Base-by-base conservation (phyloP, 2,329 filamentous ascomycete species). In the Thielaviopsis musarum region DNA sequence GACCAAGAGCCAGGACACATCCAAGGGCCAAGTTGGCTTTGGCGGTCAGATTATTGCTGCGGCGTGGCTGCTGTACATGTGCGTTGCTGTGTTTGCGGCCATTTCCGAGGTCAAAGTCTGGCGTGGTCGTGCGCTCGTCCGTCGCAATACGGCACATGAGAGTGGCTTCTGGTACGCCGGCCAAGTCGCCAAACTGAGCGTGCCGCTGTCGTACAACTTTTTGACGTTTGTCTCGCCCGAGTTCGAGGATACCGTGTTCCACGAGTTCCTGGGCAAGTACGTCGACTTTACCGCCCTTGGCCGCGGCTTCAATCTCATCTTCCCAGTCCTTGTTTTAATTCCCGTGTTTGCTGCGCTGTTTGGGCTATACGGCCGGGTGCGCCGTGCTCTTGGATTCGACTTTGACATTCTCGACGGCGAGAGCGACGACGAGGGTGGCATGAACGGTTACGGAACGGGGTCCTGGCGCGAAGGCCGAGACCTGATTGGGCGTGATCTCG, bases 31-130 rank as follows among this genome's bases (percentile, higher is more conserved):
- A 60, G 84, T 97, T 62, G 88, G 88, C 19, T 90, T 97, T 65
- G 85, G 84, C 1, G 89, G 90, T 4, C 93, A 98, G 69, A 70
- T 90, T 52, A 85, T 91, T 55, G 87, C 91, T 0, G 84, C 89
- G 1, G 74, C 82, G 15, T 98, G 93, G 93, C 84, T 98, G 62
- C 77, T 91, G 60, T 98, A 98, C 75, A 98, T 98, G 93, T 95
- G 88, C 69, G 78, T 87, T 15, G 90, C 90, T 54, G 89, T 93
- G 5, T 80, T 97, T 56, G 87, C 83, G 60, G 91, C 90, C 7
- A 84, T 98, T 67, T 89, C 85, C 15, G 89, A 95, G 68, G 88
- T 95, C 66, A 94, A 93, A 67, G 90, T 96, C n/a, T 98, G 93
- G 93, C 87, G 93, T 60, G 93, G 94, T 55, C 83, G 93, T 38